Evolutionary conservation across 805 yeast genomes (phyloP).

Genomic region (Myxozyma geophila): DNA sequence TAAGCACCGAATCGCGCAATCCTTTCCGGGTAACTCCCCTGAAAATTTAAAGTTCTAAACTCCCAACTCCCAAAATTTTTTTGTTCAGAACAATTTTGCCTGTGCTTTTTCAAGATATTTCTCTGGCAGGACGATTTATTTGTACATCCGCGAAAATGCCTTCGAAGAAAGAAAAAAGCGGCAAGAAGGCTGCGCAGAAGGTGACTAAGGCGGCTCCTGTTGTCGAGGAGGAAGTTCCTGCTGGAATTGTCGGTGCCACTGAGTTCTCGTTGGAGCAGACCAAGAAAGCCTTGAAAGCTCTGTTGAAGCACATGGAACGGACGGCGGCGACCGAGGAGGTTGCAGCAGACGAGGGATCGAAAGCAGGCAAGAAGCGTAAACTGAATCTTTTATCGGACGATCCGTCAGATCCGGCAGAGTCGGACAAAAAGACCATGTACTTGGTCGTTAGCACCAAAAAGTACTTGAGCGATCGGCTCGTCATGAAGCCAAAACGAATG

Average conservation of each 20-base stretch:
- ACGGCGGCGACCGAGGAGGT: slow-evolving; percentile 14
- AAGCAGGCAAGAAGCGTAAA: slow-evolving; percentile 42
- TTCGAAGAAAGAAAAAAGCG: slow-evolving; percentile 2
- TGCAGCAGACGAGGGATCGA: background rate
- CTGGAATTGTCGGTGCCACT: background rate
- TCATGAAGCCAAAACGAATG: slow-evolving; percentile 49
- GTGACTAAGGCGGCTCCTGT: background rate
- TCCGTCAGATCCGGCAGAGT: slow-evolving; percentile 52
- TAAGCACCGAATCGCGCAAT: background rate
- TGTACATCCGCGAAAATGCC: background rate
- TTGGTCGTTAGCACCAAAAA: slow-evolving; percentile 69
- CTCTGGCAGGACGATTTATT: background rate
- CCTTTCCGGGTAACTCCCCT: slow-evolving; percentile 3
- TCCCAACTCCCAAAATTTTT: slow-evolving; percentile 12
- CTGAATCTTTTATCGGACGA: slow-evolving; percentile 63
- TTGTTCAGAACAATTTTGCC: background rate
- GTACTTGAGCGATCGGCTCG: slow-evolving; percentile 62
- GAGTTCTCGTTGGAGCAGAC: slow-evolving; percentile 39
- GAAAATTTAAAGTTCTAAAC: background rate
- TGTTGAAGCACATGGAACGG: slow-evolving; percentile 60
- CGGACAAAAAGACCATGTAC: slow-evolving; percentile 48
- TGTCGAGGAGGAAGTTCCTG: background rate
- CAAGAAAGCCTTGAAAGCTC: slow-evolving; percentile 54
- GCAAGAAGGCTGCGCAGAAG: slow-evolving; percentile 3
- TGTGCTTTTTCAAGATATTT: background rate